These are phyloP conservation scores for Tricholoma furcatifolium DNA, from an alignment of 768 basidiomycete genomes.

Conservation along the genomic window DNA sequence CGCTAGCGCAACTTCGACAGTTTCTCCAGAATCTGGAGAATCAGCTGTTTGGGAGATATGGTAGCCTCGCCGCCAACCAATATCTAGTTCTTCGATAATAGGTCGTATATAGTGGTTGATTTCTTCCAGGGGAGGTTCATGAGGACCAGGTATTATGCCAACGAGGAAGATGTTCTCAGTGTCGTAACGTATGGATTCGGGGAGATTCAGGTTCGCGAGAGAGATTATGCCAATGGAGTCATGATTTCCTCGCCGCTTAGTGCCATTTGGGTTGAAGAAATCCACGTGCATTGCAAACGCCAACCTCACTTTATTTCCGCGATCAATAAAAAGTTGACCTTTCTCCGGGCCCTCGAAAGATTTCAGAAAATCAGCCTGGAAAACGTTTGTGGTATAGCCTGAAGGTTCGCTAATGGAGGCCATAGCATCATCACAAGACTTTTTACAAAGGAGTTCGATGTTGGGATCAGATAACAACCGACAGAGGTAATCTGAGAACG, in stretches of 20 bases:
- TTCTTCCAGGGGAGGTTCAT: constrained; percentile 23
- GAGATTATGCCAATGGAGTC: constrained; percentile 31
- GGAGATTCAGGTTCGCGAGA: constrained; percentile 32
- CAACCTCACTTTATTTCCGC: constrained; percentile 9
- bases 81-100: constrained; percentile 22
- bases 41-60: constrained; percentile 16
- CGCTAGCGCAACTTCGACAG: constrained; percentile 1
- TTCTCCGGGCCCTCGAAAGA: neutral
- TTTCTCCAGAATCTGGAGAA: neutral
- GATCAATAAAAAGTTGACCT: constrained; percentile 2
- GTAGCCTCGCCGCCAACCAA: constrained; percentile 20
- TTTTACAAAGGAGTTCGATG: neutral
- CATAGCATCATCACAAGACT: constrained; percentile 11
- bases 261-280: constrained; percentile 33
- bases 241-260: neutral
- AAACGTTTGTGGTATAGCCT: constrained; percentile 1
- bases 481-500: no score
- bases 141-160: constrained; percentile 28
- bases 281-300: constrained; percentile 29
- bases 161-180: constrained; percentile 32
- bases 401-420: neutral
- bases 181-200: constrained; percentile 26
- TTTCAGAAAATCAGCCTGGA: constrained; percentile 1
- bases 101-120: constrained; percentile 30
- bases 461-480: constrained; percentile 8